phyloP scores from a whole-genome alignment of 2,329 filamentous ascomycete species.

The Cladosporium cucumerinum region DNA sequence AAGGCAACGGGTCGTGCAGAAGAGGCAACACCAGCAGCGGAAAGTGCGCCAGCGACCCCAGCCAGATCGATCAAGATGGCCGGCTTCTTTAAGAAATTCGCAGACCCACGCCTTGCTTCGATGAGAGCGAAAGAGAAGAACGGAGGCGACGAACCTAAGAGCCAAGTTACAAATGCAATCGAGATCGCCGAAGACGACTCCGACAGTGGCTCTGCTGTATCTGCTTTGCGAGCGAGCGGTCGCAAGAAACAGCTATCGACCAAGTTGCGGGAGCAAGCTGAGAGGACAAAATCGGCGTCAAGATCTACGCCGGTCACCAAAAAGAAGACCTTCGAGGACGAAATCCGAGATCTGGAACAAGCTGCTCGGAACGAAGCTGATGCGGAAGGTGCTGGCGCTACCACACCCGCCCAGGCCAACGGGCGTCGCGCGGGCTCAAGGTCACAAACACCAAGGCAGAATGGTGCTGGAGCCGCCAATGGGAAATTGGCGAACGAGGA shows the following conservation, averaged over 20 bases:
- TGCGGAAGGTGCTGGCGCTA: slow-evolving; percentile 20
- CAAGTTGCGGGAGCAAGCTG: slow-evolving; percentile 7
- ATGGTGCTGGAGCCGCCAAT: background rate
- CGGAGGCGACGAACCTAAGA: background rate
- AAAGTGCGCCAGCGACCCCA: slow-evolving; percentile 15
- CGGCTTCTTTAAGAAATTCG: slow-evolving; percentile 18
- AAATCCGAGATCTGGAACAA: slow-evolving; percentile 31
- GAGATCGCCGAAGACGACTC: slow-evolving; percentile 2
- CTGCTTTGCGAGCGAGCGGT: background rate
- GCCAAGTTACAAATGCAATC: background rate
- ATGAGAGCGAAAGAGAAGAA: slow-evolving; percentile 7
- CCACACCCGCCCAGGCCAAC: slow-evolving; percentile 14
- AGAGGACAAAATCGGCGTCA: background rate
- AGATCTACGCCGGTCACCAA: background rate
- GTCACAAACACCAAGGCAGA: slow-evolving; percentile 5
- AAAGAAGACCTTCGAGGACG: slow-evolving; percentile 32
- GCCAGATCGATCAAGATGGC: slow-evolving; percentile 8
- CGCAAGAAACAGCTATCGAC: slow-evolving; percentile 1
- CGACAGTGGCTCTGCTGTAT: background rate
- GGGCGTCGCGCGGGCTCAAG: slow-evolving; percentile 1
- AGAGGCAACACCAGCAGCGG: slow-evolving; percentile 15
- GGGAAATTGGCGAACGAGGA: background rate
- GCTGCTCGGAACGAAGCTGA: slow-evolving; percentile 24
- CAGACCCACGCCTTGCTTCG: slow-evolving; percentile 7
- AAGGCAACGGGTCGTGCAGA: background rate